Evolutionary conservation across 2,329 filamentous ascomycete species (phyloP), one percentile per base, ranked within the genome.

Genomic region (Ceratocystis smalleyi): DNA sequence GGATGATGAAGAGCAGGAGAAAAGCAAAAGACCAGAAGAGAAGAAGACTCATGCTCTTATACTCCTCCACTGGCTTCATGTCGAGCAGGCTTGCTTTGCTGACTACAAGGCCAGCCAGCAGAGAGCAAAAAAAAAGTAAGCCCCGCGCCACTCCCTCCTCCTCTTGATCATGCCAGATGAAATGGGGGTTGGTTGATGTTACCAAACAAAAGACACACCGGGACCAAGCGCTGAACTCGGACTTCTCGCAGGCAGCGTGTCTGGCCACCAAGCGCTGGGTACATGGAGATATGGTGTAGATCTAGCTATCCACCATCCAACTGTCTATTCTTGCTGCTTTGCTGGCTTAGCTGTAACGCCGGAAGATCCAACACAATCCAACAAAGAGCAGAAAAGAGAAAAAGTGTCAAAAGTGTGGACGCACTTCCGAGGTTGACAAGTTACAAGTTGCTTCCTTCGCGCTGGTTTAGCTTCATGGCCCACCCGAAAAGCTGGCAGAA

Each of bases 31-130:
- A 22, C 17, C 32, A 62, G 49, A 59, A 43, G 49, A 49, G 45
- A 47, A 65, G 64, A 54, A 65, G 54, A 32, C 43, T 40, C 43
- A 24, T 35, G n/a, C 49, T 65, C 64, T 65, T 65, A 65, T 65
- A 65, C 60, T 63, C 51, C 60, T 63, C 51, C 60, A 59, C 43
- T 27, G 40, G 32, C 40, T 63, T 12, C 47, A 43, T 6, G 51
- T 57, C 27, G n/a, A 35, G 27, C 32, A 15, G 51, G 17, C 24
- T 35, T 57, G 51, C 19, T 57, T 57, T 57, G 51, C 51, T 57
- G 51, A 57, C 51, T 51, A 51, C 47, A 24, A 51, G 19, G 19
- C 6, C 22, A 27, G 19, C 6, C 22, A 27, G 22, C 8, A 27
- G 51, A 15, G 59, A 59, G 49, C 40, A 57, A 43, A 64, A 32